Evolutionary conservation across 2,329 filamentous ascomycete genomes (phyloP).

Genomic region (Fusarium sp.): DNA sequence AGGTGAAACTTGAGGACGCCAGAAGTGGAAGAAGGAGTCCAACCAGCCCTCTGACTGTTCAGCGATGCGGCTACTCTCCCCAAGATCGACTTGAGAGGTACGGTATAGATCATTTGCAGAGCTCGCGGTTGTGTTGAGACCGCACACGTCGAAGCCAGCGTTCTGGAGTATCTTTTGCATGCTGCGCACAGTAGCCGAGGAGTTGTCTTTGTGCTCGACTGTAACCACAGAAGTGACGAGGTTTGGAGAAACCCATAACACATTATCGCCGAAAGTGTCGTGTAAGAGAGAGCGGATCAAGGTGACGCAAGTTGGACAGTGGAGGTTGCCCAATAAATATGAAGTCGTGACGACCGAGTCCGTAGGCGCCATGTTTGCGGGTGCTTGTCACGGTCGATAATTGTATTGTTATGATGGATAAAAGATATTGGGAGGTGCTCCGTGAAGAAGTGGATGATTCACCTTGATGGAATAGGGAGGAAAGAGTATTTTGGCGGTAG

Average conservation of each 20-base stretch:
- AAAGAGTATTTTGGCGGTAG: not conserved
- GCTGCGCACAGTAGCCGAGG: constrained; percentile 59
- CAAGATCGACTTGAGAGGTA: constrained; percentile 42
- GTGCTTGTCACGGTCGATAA: constrained; percentile 8
- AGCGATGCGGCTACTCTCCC: constrained; percentile 45
- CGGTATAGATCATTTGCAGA: constrained; percentile 51
- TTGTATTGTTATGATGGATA: constrained; percentile 8
- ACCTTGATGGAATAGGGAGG: constrained; percentile 1
- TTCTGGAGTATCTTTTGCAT: constrained; percentile 67
- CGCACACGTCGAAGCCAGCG: constrained; percentile 72
- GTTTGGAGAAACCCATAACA: constrained; percentile 76
- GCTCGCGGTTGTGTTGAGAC: constrained; percentile 58
- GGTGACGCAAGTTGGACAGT: constrained; percentile 82
- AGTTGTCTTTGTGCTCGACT: constrained; percentile 65
- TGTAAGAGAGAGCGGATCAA: constrained; percentile 73
- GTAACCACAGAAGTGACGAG: constrained; percentile 80
- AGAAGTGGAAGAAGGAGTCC: constrained; percentile 54
- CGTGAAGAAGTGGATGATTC: constrained; percentile 21
- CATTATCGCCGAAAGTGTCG: constrained; percentile 61
- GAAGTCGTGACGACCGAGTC: constrained; percentile 65
- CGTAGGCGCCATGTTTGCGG: constrained; percentile 49
- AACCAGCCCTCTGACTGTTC: constrained; percentile 42
- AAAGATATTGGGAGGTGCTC: constrained; percentile 2
- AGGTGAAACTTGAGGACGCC: constrained; percentile 49
- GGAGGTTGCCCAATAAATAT: constrained; percentile 80